phyloP scores from a whole-genome alignment of 208 protist genomes.

The Leishmania aethiopica region DNA sequence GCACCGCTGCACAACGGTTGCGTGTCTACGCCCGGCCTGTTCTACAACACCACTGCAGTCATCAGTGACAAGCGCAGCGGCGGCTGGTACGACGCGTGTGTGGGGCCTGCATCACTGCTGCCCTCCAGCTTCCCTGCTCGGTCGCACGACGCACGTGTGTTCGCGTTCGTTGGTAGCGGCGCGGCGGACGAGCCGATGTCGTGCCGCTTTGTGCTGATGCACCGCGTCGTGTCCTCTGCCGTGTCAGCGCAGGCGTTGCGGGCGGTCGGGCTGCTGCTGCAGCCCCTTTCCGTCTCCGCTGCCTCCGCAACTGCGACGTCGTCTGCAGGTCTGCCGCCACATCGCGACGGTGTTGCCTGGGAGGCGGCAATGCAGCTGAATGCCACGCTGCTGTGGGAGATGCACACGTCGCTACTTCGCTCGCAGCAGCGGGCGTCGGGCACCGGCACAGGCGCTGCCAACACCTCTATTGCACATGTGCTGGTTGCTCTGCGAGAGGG shows the following conservation, averaged over 20 bases:
- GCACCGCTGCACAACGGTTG: slow-evolving; percentile 27
- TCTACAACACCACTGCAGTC: slow-evolving; percentile 18
- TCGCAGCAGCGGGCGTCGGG: background rate
- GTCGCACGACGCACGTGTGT: slow-evolving; percentile 11
- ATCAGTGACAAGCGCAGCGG: slow-evolving; percentile 14
- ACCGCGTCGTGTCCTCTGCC: slow-evolving; percentile 25
- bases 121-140: background rate
- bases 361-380: slow-evolving; percentile 28
- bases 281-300: background rate
- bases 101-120: slow-evolving; percentile 11
- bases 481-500: slow-evolving; percentile 10
- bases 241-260: background rate
- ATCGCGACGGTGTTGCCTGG: slow-evolving; percentile 19
- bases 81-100: slow-evolving; percentile 14
- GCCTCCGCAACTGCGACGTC: background rate
- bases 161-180: slow-evolving; percentile 29
- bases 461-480: slow-evolving; percentile 19
- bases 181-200: slow-evolving; percentile 15
- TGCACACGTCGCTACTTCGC: slow-evolving; percentile 19
- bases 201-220: slow-evolving; percentile 28
- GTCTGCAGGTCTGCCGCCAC: background rate
- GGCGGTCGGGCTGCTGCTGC: background rate
- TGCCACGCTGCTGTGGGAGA: slow-evolving; percentile 24
- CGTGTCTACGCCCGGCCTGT: slow-evolving; percentile 16
- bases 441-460: background rate